These are phyloP conservation scores for Cyphellophora attinorum DNA, from an alignment of 2,329 filamentous ascomycete species.

Conservation along the genomic window DNA sequence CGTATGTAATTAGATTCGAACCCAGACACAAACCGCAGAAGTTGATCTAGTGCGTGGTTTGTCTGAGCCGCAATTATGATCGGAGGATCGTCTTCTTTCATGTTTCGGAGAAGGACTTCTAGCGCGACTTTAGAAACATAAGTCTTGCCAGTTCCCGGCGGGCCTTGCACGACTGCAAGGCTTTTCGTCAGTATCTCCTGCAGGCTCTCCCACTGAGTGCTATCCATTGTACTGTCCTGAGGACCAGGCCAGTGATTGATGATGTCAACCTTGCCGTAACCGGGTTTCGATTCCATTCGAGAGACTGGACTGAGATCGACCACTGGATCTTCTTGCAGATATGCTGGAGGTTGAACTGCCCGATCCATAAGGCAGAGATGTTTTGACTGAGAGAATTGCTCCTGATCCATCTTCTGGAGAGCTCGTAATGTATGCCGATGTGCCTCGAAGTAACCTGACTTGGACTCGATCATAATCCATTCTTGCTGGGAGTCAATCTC, in stretches of 20 bases:
- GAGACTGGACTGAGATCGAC: constrained; percentile 37
- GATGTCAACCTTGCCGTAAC: constrained; percentile 42
- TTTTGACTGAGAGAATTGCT: constrained; percentile 40
- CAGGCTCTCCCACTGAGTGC: constrained; percentile 61
- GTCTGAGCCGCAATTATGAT: constrained; percentile 79
- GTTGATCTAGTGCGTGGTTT: constrained; percentile 81
- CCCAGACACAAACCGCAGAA: constrained; percentile 54
- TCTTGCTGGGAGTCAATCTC: constrained; percentile 60
- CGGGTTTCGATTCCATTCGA: constrained; percentile 24
- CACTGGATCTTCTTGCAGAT: constrained; percentile 40
- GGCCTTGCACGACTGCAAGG: constrained; percentile 72
- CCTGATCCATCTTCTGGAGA: constrained; percentile 54
- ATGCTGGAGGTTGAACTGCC: constrained; percentile 40
- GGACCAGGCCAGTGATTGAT: constrained; percentile 44
- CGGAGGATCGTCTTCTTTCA: constrained; percentile 47
- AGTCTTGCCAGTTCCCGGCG: constrained; percentile 73
- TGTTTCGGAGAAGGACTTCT: constrained; percentile 54
- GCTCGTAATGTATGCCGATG: constrained; percentile 62
- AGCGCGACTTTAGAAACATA: constrained; percentile 68
- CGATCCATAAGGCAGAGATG: constrained; percentile 30
- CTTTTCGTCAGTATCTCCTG: constrained; percentile 60
- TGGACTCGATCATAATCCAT: constrained; percentile 71
- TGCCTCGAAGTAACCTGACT: constrained; percentile 67
- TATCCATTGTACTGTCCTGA: constrained; percentile 48
- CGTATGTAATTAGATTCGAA: constrained; percentile 57